Conservation (phyloP, 495 filamentous ascomycete genomes). For the Polyplosphaeria fusca region DNA sequence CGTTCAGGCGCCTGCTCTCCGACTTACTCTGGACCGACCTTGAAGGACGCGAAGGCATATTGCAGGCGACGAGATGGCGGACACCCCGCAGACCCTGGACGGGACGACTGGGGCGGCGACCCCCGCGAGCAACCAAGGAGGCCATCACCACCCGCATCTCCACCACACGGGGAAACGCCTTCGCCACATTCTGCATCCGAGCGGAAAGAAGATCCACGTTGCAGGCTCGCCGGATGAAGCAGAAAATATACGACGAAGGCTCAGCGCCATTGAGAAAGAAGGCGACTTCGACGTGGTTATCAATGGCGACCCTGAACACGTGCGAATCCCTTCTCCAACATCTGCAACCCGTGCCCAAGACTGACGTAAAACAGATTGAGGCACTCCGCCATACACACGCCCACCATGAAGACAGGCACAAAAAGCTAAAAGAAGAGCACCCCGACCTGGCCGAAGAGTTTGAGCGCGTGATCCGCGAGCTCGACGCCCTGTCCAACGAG, state of each 20-base stretch:
- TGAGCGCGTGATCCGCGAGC: constrained; percentile 48
- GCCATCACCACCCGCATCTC: constrained; percentile 18
- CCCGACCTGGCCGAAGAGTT: constrained; percentile 51
- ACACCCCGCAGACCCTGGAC: constrained; percentile 21
- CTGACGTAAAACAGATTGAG: constrained; percentile 34
- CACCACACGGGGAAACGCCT: constrained; percentile 40
- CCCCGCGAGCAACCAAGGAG: background rate
- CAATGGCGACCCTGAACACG: constrained; percentile 54
- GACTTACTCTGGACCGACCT: too few relatives aligned
- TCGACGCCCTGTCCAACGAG: constrained; percentile 49
- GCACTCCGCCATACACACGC: constrained; percentile 48
- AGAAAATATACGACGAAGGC: constrained; percentile 42
- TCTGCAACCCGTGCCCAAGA: constrained; percentile 1
- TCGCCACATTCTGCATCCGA: constrained; percentile 51
- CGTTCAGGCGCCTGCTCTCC: too few relatives aligned
- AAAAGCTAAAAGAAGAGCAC: constrained; percentile 45
- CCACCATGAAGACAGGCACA: constrained; percentile 49
- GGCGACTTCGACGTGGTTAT: constrained; percentile 52
- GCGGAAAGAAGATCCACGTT: constrained; percentile 55
- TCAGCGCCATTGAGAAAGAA: constrained; percentile 42
- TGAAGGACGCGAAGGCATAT: too few relatives aligned
- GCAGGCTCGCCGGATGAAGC: constrained; percentile 53
- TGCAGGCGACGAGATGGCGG: too few relatives aligned
- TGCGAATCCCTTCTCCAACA: constrained; percentile 8
- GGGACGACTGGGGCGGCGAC: background rate